Evolutionary conservation across 139 green algal genomes (phyloP), one percentile per base, ranked within the genome.

Genomic region (Volvox africanus): DNA sequence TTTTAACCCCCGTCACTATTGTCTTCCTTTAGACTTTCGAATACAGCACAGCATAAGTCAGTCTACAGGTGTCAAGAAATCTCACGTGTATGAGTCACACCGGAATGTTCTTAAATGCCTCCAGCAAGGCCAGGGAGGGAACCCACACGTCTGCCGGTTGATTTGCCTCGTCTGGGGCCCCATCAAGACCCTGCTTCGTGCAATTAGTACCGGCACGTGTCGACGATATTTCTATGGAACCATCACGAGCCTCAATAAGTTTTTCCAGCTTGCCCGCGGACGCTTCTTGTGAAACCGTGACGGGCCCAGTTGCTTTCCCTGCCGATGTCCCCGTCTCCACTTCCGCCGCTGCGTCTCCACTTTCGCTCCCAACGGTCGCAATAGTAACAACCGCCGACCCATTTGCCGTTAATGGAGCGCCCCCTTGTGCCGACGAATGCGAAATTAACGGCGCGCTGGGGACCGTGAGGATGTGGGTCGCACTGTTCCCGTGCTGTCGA

Each of bases 71-170:
- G 9, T 55, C 44, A 55, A 55, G 5, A 55, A 55, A 5, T 55
- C 44, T 55, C 44, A 55, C 5, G 44, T 55, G 44, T 55, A 55
- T 30, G 2, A 73, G 14, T 67, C 28, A 86, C 19, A 71, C 16
- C 62, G 26, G 28, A 37, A 88, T 62, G 22, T 80, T 28, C 35
- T 80, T 88, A n/a, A 88, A 88, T 5, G 83, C 83, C 67, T 88
- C 35, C 5, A 88, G 67, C 67, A 88, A n/a, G 0, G 83, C 83
- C 35, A 68, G 24, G 5, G 36, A 69, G 2, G 83, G 83, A 33
- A 68, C 35, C 83, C 83, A 88, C 11, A 81, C 83, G 24, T 65
- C 22, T 18, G 83, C 67, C 80, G 80, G 80, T 55, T n/a, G 75
- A 14, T 18, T 26, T 61, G 11, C 30, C 32, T 24, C 78, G 24